Base-by-base conservation (phyloP, 2,329 filamentous ascomycete species). In the Aspergillus hiratsukae region DNA sequence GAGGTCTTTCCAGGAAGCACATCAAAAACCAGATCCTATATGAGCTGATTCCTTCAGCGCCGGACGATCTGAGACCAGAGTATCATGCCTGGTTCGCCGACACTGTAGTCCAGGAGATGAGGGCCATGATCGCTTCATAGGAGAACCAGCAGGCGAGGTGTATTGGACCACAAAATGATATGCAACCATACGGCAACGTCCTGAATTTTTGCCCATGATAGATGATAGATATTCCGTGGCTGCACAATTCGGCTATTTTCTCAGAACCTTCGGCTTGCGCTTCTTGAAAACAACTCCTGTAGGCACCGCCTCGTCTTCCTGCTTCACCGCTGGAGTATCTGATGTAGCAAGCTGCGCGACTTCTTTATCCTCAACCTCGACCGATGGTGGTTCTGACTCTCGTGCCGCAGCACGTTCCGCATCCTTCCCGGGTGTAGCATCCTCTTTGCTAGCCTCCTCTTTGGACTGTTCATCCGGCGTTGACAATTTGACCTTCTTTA, bases 201-300 rank as follows among this genome's bases (percentile, higher is more conserved):
- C 14, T 17, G 17, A 6, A 17, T 37, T 37, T 37, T 2, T 37
- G 6, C 31, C 14, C 31, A 46, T 17, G 43, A 10, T 27, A 23
- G 43, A 25, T 46, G 4, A 25, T 23, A 46, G 7, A 14, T 46
- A 21, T 19, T 21, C 21, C 7, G 21, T 4, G 1, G 21, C 31
- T 17, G 19, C 29, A 23, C 35, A 29, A 27, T 23, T 25, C 37
- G 21, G 43, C 59, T 65, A 76, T 67, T 72, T 73, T 63, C 71
- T 75, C 63, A 71, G 70, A 51, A 69, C 64, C 64, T 79, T 80
- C 2, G 75, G 70, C 61, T 78, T 80, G 60, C 78, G 76, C 61
- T 79, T 80, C 62, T 79, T 80, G 69, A 80, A 80, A 23, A 79
- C 63, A 43, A 78, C 69, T 3, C 70, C 72, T 4, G 68, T 54